A percentile compares a stretch with the other conserved stretches of the same genome.
Evolutionary conservation across 75 land plant genomes (phyloP).

Genomic region (Selaginella tamariscina): DNA sequence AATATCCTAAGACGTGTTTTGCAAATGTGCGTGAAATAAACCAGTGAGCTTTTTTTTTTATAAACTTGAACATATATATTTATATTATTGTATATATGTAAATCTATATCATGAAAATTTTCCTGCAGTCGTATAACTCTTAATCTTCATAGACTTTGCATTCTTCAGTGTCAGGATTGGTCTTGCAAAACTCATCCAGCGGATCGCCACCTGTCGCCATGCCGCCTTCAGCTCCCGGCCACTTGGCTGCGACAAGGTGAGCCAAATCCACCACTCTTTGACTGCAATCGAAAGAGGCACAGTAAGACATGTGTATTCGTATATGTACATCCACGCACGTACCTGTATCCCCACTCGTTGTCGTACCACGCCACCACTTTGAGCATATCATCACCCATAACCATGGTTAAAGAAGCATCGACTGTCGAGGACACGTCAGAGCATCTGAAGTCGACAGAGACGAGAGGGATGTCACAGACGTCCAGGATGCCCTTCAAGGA

Average conservation of each 20-base stretch:
- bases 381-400: constrained; percentile 96
- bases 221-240: constrained; percentile 38
- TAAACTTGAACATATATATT: no score
- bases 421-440: constrained; percentile 85
- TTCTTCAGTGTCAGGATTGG: constrained; percentile 71
- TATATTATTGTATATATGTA: no score
- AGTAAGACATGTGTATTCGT: neutral
- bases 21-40: no score
- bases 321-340: neutral
- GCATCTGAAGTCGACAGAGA: constrained; percentile 88
- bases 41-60: no score
- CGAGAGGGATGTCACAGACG: constrained; percentile 79
- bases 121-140: no score
- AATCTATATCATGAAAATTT: no score
- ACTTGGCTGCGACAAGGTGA: constrained; percentile 69
- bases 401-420: constrained; percentile 91
- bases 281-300: constrained; percentile 15
- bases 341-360: constrained; percentile 95
- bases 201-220: constrained; percentile 46
- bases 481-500: constrained; percentile 70
- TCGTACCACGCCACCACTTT: constrained; percentile 98
- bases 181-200: constrained; percentile 81
- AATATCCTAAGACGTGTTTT: no score
- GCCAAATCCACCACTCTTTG: constrained; percentile 90
- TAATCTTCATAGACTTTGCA: constrained; percentile 85